A percentile compares a stretch with the other conserved stretches of the same genome.
phyloP scores from a whole-genome alignment of 169 alveolate genomes.

The Perkinsus olseni region DNA sequence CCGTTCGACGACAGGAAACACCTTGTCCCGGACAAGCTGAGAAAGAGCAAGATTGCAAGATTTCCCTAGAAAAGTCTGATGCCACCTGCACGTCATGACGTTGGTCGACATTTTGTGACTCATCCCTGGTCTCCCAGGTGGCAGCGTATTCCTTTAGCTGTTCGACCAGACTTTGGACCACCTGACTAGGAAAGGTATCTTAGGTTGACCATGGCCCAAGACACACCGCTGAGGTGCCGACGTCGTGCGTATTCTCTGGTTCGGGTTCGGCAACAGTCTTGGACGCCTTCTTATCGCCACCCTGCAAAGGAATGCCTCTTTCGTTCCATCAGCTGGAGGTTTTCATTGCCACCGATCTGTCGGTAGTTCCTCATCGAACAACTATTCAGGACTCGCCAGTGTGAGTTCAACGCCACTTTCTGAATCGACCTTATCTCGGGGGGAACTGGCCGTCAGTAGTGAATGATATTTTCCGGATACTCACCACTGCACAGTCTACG shows the following conservation, averaged over 20 bases:
- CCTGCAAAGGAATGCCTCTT: no score
- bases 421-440: no score
- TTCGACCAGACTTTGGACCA: conserved; percentile 51
- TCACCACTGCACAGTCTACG: no score
- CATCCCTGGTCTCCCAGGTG: conserved; percentile 58
- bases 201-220: background rate
- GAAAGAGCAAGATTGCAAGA: background rate
- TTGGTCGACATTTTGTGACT: conserved; percentile 45
- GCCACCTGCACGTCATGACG: conserved; percentile 47
- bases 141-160: conserved; percentile 45
- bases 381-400: no score
- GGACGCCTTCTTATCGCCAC: background rate
- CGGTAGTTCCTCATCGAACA: no score
- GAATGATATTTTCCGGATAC: no score
- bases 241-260: background rate
- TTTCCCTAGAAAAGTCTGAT: no score
- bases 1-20: conserved; percentile 50
- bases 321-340: no score
- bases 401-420: no score
- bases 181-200: background rate
- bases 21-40: background rate
- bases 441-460: no score
- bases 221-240: background rate
- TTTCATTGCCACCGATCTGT: no score
- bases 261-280: background rate